These are phyloP conservation scores for Wilcoxina mikolae DNA, from an alignment of 495 filamentous ascomycete genomes.

Conservation along the genomic window DNA sequence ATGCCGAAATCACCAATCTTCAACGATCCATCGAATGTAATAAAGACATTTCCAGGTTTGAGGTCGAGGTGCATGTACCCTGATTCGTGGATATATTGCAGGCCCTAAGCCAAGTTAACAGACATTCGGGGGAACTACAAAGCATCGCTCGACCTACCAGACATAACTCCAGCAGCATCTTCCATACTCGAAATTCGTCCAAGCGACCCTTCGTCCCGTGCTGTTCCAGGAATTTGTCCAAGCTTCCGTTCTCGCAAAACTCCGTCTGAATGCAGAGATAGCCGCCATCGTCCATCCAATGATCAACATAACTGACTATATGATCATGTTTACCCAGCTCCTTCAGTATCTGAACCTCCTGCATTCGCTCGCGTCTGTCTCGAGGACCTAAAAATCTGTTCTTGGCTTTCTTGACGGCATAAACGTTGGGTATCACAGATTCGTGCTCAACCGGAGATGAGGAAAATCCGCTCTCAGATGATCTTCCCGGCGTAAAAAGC, in stretches of 20 bases:
- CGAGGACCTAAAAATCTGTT: constrained; percentile 56
- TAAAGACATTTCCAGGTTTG: constrained; percentile 87
- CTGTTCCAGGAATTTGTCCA: constrained; percentile 64
- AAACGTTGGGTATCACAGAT: constrained; percentile 34
- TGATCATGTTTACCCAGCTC: constrained; percentile 61
- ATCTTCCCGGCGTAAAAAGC: constrained; percentile 32
- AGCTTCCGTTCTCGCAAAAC: constrained; percentile 80
- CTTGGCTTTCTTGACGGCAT: constrained; percentile 85
- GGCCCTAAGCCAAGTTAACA: constrained; percentile 46
- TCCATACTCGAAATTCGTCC: constrained; percentile 97
- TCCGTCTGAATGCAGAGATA: constrained; percentile 95
- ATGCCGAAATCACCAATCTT: constrained; percentile 97
- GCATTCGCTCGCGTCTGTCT: constrained; percentile 62
- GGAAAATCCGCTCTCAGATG: constrained; percentile 30
- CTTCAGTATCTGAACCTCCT: constrained; percentile 64
- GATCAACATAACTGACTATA: constrained; percentile 61
- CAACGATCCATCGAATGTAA: constrained; percentile 75
- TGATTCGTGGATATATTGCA: constrained; percentile 73
- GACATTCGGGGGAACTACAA: constrained; percentile 56
- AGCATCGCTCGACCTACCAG: constrained; percentile 45
- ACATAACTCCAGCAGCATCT: constrained; percentile 72
- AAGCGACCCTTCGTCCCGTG: constrained; percentile 69
- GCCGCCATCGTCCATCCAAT: constrained; percentile 61
- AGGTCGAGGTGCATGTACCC: constrained; percentile 88
- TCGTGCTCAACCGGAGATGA: constrained; percentile 18